Percentiles rank a stretch among this genome's conserved stretches.
phyloP scores from a whole-genome alignment of 1,139 yeast genomes.

The Hyphopichia burtonii region DNA sequence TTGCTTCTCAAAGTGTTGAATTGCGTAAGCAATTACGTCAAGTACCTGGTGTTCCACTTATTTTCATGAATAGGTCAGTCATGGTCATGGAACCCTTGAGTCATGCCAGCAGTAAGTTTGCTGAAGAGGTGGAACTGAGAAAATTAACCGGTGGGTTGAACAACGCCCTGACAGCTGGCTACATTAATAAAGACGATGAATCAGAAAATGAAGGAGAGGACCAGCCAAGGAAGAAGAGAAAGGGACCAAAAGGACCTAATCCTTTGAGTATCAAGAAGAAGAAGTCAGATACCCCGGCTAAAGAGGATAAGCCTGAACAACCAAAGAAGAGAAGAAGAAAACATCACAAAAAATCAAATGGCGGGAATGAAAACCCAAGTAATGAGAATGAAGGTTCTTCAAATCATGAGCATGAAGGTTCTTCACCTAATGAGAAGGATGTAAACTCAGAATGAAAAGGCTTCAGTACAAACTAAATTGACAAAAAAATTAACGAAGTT shows the following conservation, averaged over 20 bases:
- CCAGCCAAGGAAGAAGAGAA: conserved; percentile 44
- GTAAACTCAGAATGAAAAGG: too few relatives aligned
- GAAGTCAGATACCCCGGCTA: conserved; percentile 23
- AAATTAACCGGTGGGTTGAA: conserved; percentile 81
- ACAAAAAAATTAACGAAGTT: too few relatives aligned
- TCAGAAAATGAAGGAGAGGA: conserved; percentile 19
- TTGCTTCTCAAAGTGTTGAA: conserved; percentile 77
- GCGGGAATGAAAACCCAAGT: not conserved
- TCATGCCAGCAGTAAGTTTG: conserved; percentile 59
- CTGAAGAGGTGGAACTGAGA: conserved; percentile 54
- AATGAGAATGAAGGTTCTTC: not conserved
- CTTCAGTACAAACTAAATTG: too few relatives aligned
- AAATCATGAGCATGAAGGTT: too few relatives aligned
- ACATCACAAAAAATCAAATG: conserved; percentile 21
- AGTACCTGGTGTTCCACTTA: conserved; percentile 86
- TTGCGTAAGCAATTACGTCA: conserved; percentile 66
- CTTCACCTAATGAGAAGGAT: too few relatives aligned
- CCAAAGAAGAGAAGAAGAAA: conserved; percentile 38
- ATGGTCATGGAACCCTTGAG: conserved; percentile 96
- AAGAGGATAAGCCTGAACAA: conserved; percentile 9
- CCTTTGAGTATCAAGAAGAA: conserved; percentile 79
- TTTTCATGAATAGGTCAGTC: conserved; percentile 85
- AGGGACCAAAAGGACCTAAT: conserved; percentile 77
- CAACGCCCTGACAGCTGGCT: conserved; percentile 44
- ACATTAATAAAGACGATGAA: conserved; percentile 20